Percentiles rank a stretch among this genome's conserved stretches.
Evolutionary conservation across 2,329 filamentous ascomycete species (phyloP).

Genomic region (Penicillium sumatraense): DNA sequence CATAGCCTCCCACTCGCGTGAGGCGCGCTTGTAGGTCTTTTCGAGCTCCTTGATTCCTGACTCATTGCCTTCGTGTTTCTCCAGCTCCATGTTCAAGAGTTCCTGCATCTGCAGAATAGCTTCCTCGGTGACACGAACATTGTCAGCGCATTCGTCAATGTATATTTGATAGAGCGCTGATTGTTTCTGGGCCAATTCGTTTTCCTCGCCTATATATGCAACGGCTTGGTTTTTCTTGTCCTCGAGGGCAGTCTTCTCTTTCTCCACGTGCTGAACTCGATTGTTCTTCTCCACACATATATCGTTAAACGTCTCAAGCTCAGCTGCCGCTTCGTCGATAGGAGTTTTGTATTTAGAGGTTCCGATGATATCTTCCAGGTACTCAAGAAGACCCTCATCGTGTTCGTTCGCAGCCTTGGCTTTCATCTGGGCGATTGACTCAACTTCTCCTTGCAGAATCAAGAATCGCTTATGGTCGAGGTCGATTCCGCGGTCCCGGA

Average conservation of each 20-base stretch:
- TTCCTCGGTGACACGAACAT: constrained; percentile 85
- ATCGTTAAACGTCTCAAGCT: constrained; percentile 92
- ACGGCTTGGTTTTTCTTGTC: constrained; percentile 97
- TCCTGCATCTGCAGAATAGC: constrained; percentile 89
- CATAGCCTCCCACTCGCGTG: constrained; percentile 79
- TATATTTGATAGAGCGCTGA: constrained; percentile 92
- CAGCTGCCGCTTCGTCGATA: constrained; percentile 88
- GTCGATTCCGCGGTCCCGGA: constrained; percentile 88
- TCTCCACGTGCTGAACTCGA: constrained; percentile 96
- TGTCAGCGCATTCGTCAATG: constrained; percentile 84
- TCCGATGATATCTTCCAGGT: constrained; percentile 97
- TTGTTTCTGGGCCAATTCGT: constrained; percentile 87
- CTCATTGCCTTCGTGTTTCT: constrained; percentile 89
- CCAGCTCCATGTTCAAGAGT: constrained; percentile 81
- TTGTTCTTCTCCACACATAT: constrained; percentile 93
- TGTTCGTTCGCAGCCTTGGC: constrained; percentile 93
- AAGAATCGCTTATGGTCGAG: constrained; percentile 97
- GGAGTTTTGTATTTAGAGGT: constrained; percentile 98
- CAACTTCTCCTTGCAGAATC: constrained; percentile 95
- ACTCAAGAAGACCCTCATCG: constrained; percentile 93
- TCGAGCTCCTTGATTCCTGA: constrained; percentile 88
- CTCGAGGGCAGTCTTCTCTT: constrained; percentile 89
- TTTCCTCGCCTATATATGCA: constrained; percentile 87
- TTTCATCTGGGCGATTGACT: constrained; percentile 99
- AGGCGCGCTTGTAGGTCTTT: constrained; percentile 79